Percentiles rank a stretch among this genome's conserved stretches.
phyloP scores from a whole-genome alignment of 257 asterid species.

The Haberlea rhodopensis region DNA sequence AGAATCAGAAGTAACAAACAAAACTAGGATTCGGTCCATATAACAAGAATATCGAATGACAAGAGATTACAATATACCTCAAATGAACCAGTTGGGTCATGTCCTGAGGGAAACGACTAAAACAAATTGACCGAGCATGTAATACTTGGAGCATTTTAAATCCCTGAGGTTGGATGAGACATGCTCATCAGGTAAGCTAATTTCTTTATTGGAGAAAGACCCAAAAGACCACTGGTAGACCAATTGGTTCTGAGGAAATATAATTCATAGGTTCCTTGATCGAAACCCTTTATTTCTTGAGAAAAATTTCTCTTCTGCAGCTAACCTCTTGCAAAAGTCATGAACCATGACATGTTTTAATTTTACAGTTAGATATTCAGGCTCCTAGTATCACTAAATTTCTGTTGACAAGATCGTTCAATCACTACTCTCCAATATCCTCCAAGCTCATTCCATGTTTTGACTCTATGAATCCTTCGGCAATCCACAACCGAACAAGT shows the following conservation, averaged over 20 bases:
- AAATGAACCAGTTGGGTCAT: conserved; percentile 43
- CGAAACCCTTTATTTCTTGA: conserved; percentile 41
- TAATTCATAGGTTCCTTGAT: conserved; percentile 37
- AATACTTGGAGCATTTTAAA: conserved; percentile 56
- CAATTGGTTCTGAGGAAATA: conserved; percentile 35
- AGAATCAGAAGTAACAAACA: no score
- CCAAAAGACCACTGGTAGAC: conserved; percentile 54
- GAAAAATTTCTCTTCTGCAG: conserved; percentile 43
- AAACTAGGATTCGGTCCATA: no score
- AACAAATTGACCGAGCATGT: conserved; percentile 39
- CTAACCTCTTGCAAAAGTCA: conserved; percentile 49
- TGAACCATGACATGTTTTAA: conserved; percentile 50
- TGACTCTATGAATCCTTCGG: conserved; percentile 54
- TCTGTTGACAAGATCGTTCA: conserved; percentile 48
- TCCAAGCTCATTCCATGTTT: conserved; percentile 44
- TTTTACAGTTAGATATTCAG: conserved; percentile 36
- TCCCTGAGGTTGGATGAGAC: conserved; percentile 37
- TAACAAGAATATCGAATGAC: conserved; percentile 36
- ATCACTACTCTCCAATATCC: conserved; percentile 44
- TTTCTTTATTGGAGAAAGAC: conserved; percentile 39
- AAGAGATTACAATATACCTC: conserved; percentile 48
- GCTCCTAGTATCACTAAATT: conserved; percentile 43
- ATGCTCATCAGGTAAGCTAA: conserved; percentile 32
- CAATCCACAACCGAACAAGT: conserved; percentile 47
- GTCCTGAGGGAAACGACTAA: conserved; percentile 42